A percentile compares a stretch with the other conserved stretches of the same genome.
Evolutionary conservation across 176 grass and related monocot species (phyloP).

Genomic region (Oryza meyeriana): DNA sequence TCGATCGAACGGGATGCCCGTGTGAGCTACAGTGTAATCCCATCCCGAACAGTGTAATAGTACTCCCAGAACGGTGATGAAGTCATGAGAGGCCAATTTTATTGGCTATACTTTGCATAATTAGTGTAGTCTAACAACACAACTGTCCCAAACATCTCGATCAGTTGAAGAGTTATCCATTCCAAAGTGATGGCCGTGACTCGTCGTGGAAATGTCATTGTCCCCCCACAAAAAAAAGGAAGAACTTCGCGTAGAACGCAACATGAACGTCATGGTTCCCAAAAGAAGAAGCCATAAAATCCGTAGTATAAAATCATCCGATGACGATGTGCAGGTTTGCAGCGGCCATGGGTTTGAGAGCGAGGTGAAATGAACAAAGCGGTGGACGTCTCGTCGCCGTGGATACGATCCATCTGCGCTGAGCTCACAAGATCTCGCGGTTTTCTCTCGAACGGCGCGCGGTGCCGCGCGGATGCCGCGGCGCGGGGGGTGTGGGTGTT

Average conservation of each 20-base stretch:
- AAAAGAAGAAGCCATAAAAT: too few relatives aligned
- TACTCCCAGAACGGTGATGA: neutral
- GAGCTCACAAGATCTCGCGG: conserved; percentile 9
- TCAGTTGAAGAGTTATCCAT: too few relatives aligned
- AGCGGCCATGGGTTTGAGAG: too few relatives aligned
- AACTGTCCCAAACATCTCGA: too few relatives aligned
- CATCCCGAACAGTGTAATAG: neutral
- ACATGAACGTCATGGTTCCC: neutral
- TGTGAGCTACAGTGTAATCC: neutral
- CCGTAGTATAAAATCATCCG: too few relatives aligned
- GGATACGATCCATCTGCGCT: neutral
- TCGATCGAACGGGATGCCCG: neutral
- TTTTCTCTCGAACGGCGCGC: neutral
- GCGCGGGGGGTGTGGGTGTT: too few relatives aligned
- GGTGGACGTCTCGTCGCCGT: neutral
- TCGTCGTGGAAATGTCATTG: too few relatives aligned
- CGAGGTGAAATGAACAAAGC: neutral
- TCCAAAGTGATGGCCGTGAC: too few relatives aligned
- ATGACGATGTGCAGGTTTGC: too few relatives aligned
- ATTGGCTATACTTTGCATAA: too few relatives aligned
- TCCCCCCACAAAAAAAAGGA: neutral
- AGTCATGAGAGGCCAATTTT: neutral
- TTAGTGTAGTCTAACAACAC: too few relatives aligned
- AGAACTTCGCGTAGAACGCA: neutral
- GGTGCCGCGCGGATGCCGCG: too few relatives aligned